A percentile compares a stretch with the other conserved stretches of the same genome.
phyloP scores from a whole-genome alignment of 2,329 filamentous ascomycete species.

The Didymella pinodella region DNA sequence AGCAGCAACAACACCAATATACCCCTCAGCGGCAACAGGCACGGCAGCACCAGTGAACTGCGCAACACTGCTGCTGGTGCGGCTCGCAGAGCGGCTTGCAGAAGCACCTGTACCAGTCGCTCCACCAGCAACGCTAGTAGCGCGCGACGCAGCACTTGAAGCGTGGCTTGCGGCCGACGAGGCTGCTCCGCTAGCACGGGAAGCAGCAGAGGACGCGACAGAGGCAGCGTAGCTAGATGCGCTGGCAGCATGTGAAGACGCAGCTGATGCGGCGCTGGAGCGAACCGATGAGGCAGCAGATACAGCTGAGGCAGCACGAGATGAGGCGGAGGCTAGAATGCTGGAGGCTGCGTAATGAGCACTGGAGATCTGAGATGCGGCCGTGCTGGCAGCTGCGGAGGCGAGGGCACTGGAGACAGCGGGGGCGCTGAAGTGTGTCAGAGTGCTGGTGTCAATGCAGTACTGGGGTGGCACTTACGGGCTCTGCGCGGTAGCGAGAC shows the following conservation, averaged over 20 bases:
- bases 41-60: constrained; percentile 19
- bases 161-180: not conserved
- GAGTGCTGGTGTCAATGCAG: not conserved
- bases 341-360: constrained; percentile 7
- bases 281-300: constrained; percentile 5
- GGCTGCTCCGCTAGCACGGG: not conserved
- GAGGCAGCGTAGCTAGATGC: not conserved
- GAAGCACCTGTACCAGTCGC: not conserved
- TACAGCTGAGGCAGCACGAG: constrained; percentile 7
- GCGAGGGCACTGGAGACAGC: constrained; percentile 9
- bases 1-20: constrained; percentile 16
- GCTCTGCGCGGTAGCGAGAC: constrained; percentile 19
- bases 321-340: constrained; percentile 9
- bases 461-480: constrained; percentile 7
- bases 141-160: not conserved
- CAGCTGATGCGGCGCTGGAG: constrained; percentile 4
- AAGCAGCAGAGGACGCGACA: not conserved
- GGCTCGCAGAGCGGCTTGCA: not conserved
- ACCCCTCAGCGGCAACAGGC: constrained; percentile 5
- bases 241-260: not conserved
- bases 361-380: not conserved
- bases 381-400: constrained; percentile 1
- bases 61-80: constrained; percentile 3
- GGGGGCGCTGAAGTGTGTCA: not conserved
- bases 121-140: not conserved